Evolutionary conservation across 2,329 filamentous ascomycete species (phyloP).

Genomic region (Catunica adiposa): DNA sequence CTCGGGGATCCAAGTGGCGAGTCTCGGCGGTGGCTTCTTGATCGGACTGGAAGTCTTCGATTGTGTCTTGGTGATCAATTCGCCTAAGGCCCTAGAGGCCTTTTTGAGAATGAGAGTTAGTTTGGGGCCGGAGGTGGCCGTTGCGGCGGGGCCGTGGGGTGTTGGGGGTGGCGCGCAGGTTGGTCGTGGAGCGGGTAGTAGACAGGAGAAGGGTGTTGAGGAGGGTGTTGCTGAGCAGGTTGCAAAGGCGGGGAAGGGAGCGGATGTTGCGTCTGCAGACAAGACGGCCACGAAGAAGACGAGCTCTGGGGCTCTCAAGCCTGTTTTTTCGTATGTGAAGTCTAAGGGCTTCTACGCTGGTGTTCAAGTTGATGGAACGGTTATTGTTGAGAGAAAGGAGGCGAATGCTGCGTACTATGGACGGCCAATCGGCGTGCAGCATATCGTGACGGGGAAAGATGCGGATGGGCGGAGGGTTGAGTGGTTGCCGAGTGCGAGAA

Average conservation of each 20-base stretch:
- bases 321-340: constrained; percentile 60
- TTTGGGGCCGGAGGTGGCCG: constrained; percentile 61
- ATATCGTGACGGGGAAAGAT: constrained; percentile 30
- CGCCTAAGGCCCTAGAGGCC: constrained; percentile 53
- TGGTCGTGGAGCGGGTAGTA: constrained; percentile 17
- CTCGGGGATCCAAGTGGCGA: constrained; percentile 67
- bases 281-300: background rate
- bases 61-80: constrained; percentile 77
- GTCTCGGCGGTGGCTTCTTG: constrained; percentile 62
- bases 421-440: constrained; percentile 31
- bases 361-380: constrained; percentile 71
- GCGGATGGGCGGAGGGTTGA: constrained; percentile 1
- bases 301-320: constrained; percentile 20
- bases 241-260: background rate
- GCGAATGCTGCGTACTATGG: constrained; percentile 81
- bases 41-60: constrained; percentile 79
- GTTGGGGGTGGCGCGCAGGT: constrained; percentile 59
- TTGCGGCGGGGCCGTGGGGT: constrained; percentile 52
- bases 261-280: background rate
- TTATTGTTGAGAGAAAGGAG: constrained; percentile 71
- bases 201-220: constrained; percentile 3
- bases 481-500: constrained; percentile 7
- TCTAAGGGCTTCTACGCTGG: constrained; percentile 78
- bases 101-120: constrained; percentile 63
- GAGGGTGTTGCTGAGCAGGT: background rate